phyloP scores from a whole-genome alignment of 371 early-diverging fungal genomes.

The Syncephalastrum monosporum region DNA sequence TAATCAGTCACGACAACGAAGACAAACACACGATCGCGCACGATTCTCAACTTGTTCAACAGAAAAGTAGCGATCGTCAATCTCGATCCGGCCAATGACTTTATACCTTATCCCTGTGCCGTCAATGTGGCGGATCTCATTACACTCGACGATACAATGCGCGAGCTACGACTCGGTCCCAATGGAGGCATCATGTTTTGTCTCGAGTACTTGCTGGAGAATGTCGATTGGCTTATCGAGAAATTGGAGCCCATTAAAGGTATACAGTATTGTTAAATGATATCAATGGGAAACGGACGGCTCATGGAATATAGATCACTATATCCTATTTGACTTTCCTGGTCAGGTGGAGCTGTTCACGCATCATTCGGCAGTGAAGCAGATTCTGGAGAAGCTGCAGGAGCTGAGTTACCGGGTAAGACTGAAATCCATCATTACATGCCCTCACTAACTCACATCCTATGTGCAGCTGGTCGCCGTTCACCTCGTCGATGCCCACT shows the following conservation, averaged over 20 bases:
- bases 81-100: constrained; percentile 97
- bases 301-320: constrained; percentile 61
- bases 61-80: constrained; percentile 92
- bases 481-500: constrained; percentile 94
- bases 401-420: constrained; percentile 73
- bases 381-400: constrained; percentile 74
- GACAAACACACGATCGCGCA: neutral
- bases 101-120: constrained; percentile 83
- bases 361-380: constrained; percentile 84
- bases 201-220: constrained; percentile 91
- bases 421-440: neutral
- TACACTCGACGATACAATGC: constrained; percentile 95
- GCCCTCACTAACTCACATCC: constrained; percentile 8
- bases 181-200: constrained; percentile 99
- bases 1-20: constrained; percentile 17
- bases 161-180: constrained; percentile 93
- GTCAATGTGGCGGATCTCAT: constrained; percentile 94
- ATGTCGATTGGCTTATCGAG: constrained; percentile 92
- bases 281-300: constrained; percentile 45
- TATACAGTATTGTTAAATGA: constrained; percentile 60
- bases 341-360: constrained; percentile 99
- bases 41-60: neutral
- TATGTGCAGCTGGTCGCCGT: constrained; percentile 72
- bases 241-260: constrained; percentile 69
- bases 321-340: constrained; percentile 97